These are phyloP conservation scores for Hyaloraphidium curvatum DNA, from an alignment of 192 early-diverging fungal genomes.

Conservation along the genomic window DNA sequence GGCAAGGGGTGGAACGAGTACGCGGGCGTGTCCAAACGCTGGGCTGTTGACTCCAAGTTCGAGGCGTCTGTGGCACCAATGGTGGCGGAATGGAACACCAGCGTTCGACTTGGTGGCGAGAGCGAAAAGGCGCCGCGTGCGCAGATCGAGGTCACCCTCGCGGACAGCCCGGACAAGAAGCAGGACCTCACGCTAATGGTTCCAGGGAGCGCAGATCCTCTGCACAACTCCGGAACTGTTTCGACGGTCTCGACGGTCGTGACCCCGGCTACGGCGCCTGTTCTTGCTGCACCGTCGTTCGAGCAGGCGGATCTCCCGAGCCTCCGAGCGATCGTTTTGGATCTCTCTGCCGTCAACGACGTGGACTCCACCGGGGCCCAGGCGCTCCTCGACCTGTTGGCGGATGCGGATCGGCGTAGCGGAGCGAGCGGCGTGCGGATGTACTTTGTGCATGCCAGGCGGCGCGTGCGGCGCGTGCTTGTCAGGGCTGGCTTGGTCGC, in stretches of 20 bases:
- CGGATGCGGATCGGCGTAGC: constrained; percentile 26
- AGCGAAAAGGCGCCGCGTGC: neutral
- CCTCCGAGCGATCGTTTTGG: constrained; percentile 56
- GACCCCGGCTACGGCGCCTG: neutral
- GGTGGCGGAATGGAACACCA: too few relatives aligned
- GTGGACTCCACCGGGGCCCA: constrained; percentile 68
- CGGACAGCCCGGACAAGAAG: neutral
- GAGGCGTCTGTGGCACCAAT: too few relatives aligned
- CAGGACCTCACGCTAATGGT: neutral
- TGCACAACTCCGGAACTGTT: neutral
- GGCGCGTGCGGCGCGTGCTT: neutral
- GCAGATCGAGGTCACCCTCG: neutral
- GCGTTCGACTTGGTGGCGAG: neutral
- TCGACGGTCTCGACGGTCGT: neutral
- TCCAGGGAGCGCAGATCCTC: neutral
- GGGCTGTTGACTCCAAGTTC: too few relatives aligned
- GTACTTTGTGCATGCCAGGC: neutral
- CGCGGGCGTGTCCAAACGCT: too few relatives aligned
- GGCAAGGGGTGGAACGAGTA: too few relatives aligned
- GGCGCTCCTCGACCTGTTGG: constrained; percentile 42
- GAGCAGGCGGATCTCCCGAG: constrained; percentile 4
- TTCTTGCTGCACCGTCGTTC: too few relatives aligned
- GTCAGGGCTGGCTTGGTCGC: too few relatives aligned
- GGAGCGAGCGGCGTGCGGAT: neutral
- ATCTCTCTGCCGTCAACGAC: constrained; percentile 55